Conservation (phyloP, 768 basidiomycete genomes). For the Daedaleopsis nitida region DNA sequence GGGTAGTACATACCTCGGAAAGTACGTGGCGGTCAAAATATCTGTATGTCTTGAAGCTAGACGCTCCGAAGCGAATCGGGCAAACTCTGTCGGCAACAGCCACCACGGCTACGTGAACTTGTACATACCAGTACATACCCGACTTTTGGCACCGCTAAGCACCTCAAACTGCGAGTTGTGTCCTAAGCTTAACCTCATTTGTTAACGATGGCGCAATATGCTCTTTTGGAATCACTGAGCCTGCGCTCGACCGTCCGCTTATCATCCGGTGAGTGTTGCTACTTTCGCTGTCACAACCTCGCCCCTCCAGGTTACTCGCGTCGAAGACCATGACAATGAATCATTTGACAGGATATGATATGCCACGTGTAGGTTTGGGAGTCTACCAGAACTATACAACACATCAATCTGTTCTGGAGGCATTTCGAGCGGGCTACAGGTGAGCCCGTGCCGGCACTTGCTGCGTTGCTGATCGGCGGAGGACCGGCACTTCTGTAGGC, state of each 20-base stretch:
- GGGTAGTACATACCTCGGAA: no score
- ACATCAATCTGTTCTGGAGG: slow-evolving; percentile 56
- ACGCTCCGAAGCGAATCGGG: neutral
- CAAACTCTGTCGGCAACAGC: neutral
- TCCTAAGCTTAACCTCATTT: no score
- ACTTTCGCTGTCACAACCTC: no score
- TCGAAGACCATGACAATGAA: neutral
- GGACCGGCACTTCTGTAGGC: slow-evolving; percentile 35
- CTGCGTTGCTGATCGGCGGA: neutral
- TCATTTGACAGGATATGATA: slow-evolving; percentile 40
- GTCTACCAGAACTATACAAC: slow-evolving; percentile 71
- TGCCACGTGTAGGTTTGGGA: slow-evolving; percentile 71
- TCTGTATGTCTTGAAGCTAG: no score
- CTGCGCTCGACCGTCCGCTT: slow-evolving; percentile 14
- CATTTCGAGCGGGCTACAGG: slow-evolving; percentile 68
- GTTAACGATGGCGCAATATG: neutral
- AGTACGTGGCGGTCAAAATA: no score
- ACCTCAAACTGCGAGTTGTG: neutral
- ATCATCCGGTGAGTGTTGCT: slow-evolving; percentile 31
- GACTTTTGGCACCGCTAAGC: no score
- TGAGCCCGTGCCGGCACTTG: neutral
- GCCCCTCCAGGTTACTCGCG: neutral
- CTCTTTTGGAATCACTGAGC: neutral
- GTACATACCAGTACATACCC: neutral
- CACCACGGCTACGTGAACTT: neutral